Percentiles rank a stretch among this genome's conserved stretches.
Evolutionary conservation across 1,284 basidiomycete species (phyloP).

Genomic region (Irpex lacteus): DNA sequence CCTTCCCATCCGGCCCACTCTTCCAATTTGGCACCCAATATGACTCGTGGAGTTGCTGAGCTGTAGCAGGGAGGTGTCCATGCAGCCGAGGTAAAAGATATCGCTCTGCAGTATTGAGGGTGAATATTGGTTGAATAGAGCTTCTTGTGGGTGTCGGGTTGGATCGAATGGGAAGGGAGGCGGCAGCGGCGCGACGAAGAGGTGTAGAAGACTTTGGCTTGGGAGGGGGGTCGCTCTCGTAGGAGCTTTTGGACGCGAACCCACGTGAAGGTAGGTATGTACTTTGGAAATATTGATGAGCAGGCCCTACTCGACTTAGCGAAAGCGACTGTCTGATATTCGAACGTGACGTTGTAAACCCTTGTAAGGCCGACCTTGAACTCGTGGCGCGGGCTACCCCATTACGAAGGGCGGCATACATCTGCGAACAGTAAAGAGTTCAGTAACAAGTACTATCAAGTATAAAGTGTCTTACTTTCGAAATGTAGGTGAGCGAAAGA

Average conservation of each 20-base stretch:
- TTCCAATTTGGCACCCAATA: constrained; percentile 78
- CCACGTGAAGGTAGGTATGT: not conserved
- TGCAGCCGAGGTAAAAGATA: constrained; percentile 59
- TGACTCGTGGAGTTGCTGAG: constrained; percentile 65
- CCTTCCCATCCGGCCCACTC: constrained; percentile 43
- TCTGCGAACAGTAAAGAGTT: not conserved
- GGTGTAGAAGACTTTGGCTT: constrained; percentile 77
- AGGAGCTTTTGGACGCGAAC: constrained; percentile 10
- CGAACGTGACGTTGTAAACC: not conserved
- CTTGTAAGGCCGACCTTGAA: not conserved
- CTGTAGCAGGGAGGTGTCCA: constrained; percentile 45
- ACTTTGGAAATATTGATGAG: not conserved
- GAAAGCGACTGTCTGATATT: not conserved
- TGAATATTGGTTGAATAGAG: constrained; percentile 70
- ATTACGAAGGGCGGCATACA: not conserved
- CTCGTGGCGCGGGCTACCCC: not conserved
- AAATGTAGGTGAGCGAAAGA: too few relatives aligned
- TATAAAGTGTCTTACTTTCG: too few relatives aligned
- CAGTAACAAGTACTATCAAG: too few relatives aligned
- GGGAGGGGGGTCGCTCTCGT: constrained; percentile 38
- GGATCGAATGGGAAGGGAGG: constrained; percentile 71
- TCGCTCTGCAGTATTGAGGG: constrained; percentile 74
- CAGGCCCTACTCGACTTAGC: not conserved
- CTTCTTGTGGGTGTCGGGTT: constrained; percentile 79
- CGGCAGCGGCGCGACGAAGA: constrained; percentile 67